These are phyloP conservation scores for Aphanomyces invadans DNA, from an alignment of 352 stramenopile species.

Conservation along the genomic window DNA sequence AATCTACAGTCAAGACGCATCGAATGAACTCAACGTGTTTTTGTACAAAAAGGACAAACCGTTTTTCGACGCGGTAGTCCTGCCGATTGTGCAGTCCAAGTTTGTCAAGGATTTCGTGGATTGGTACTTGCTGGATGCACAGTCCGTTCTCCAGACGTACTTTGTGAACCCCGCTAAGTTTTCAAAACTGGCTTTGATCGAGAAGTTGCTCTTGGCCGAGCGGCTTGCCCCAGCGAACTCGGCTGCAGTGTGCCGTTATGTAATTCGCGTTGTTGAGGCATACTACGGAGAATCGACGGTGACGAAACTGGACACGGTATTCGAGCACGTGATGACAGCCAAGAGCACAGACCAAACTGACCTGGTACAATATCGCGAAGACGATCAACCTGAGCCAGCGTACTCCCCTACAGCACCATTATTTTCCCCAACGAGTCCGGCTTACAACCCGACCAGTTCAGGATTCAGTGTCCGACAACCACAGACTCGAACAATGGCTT, in stretches of 20 bases:
- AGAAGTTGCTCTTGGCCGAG: slow-evolving; percentile 39
- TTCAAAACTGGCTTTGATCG: slow-evolving; percentile 31
- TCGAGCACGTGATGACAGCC: slow-evolving; percentile 20
- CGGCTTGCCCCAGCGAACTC: slow-evolving; percentile 24
- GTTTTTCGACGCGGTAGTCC: slow-evolving; percentile 37
- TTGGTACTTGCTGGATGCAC: slow-evolving; percentile 38
- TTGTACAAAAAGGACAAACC: slow-evolving; percentile 40
- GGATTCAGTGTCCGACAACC: no score
- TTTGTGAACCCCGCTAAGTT: slow-evolving; percentile 33
- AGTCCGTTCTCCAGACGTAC: slow-evolving; percentile 26
- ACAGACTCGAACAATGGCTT: no score
- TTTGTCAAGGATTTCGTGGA: slow-evolving; percentile 48
- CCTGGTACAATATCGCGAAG: background rate
- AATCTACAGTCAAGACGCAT: slow-evolving; percentile 41
- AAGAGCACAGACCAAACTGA: slow-evolving; percentile 9
- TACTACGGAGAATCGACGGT: slow-evolving; percentile 23
- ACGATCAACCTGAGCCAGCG: background rate
- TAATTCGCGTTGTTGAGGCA: slow-evolving; percentile 31
- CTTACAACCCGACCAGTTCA: background rate
- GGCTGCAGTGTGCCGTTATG: slow-evolving; percentile 29
- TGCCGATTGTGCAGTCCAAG: slow-evolving; percentile 37
- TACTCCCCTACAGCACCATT: background rate
- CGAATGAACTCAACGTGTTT: slow-evolving; percentile 51
- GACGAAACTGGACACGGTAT: background rate
- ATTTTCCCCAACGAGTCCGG: background rate